Conservation (phyloP, 192 early-diverging fungal genomes). For the Umbelopsis isabellina region DNA sequence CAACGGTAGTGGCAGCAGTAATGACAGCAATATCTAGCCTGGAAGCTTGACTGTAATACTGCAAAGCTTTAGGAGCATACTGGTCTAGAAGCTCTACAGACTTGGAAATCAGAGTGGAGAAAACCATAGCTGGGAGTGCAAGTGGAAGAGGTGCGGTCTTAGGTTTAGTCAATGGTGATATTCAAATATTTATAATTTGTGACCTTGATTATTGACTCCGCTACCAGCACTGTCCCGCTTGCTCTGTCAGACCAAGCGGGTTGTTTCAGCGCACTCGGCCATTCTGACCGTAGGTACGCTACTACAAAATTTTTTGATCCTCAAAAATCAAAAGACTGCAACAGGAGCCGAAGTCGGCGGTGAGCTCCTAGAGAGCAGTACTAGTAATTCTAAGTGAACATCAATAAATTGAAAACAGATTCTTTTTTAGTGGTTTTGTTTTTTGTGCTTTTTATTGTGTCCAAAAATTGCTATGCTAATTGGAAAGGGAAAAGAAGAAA, state of each 20-base stretch:
- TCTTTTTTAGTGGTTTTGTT: not conserved
- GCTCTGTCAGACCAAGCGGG: too few species aligned
- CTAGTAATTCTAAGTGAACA: not conserved
- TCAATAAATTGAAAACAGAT: not conserved
- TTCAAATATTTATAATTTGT: not conserved
- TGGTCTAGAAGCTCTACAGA: slow-evolving; percentile 1
- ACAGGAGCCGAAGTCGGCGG: too few species aligned
- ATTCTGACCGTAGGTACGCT: too few species aligned
- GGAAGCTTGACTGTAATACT: not conserved
- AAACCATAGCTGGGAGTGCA: not conserved
- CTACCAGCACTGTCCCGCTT: too few species aligned
- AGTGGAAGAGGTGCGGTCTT: not conserved
- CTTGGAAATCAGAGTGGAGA: slow-evolving; percentile 14
- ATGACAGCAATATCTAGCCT: not conserved
- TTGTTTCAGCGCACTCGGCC: too few species aligned
- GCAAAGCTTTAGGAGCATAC: not conserved
- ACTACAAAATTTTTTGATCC: too few species aligned
- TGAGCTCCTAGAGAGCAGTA: too few species aligned
- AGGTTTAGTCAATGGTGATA: not conserved
- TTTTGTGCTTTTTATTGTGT: not conserved
- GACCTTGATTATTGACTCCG: too few species aligned
- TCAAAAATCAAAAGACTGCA: too few species aligned
- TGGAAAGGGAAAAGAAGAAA: not conserved
- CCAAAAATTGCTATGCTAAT: slow-evolving; percentile 13
- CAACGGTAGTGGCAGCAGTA: not conserved